Percentiles rank a stretch among this genome's conserved stretches.
These are phyloP conservation scores for Penicillium goetzii DNA, from an alignment of 495 filamentous ascomycete species.

Conservation along the genomic window DNA sequence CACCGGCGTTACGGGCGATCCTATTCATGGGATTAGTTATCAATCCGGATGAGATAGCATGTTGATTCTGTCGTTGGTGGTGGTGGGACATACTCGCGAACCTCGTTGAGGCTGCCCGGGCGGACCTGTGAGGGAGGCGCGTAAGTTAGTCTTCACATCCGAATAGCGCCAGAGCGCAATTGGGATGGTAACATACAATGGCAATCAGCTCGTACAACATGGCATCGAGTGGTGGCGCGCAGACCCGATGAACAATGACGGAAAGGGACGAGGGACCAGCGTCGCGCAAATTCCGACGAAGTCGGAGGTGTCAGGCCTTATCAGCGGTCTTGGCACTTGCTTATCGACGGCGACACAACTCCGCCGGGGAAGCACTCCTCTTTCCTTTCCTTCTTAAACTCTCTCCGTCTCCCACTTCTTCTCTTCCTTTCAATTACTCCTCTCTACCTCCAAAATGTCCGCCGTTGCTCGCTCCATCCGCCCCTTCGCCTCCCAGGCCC, in stretches of 20 bases:
- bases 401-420: conserved; percentile 28
- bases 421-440: conserved; percentile 29
- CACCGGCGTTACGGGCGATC: conserved; percentile 85
- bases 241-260: conserved; percentile 20
- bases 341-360: conserved; percentile 30
- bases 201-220: conserved; percentile 99
- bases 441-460: conserved; percentile 39
- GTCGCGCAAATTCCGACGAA: conserved; percentile 35
- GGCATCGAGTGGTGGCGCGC: conserved; percentile 30
- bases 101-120: conserved; percentile 81
- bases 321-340: conserved; percentile 37
- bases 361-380: conserved; percentile 35
- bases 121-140: conserved; percentile 67
- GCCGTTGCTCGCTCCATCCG: conserved; percentile 45
- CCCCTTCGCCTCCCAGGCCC: conserved; percentile 48
- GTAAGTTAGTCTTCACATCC: conserved; percentile 13
- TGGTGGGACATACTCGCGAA: conserved; percentile 79
- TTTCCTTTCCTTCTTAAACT: conserved; percentile 37
- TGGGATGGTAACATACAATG: conserved; percentile 64
- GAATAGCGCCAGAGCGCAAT: background rate
- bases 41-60: conserved; percentile 6
- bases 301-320: conserved; percentile 30
- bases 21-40: conserved; percentile 39
- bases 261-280: conserved; percentile 12
- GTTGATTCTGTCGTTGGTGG: conserved; percentile 8